Evolutionary conservation across 345 rosid species (phyloP).

Genomic region (Syzygium aromaticum): DNA sequence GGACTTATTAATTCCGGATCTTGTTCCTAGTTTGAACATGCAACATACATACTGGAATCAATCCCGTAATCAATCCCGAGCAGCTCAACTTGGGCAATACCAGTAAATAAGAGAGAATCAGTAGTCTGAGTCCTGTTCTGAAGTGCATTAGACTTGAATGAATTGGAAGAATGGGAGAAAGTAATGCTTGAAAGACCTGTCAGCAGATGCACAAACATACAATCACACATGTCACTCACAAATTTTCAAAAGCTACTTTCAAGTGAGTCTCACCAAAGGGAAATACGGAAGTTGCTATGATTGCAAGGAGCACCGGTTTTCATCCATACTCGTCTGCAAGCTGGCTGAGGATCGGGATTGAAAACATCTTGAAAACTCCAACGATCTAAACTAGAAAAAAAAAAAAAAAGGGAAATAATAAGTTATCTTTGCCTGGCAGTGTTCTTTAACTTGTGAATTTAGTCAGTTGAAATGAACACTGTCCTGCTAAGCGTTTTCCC

Average conservation of each 20-base stretch:
- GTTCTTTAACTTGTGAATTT: neutral
- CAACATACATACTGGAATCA: neutral
- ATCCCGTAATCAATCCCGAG: neutral
- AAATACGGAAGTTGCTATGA: slow-evolving; percentile 31
- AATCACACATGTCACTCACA: neutral
- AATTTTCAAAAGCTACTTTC: neutral
- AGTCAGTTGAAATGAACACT: neutral
- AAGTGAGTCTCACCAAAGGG: slow-evolving; percentile 30
- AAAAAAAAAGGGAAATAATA: neutral
- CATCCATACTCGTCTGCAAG: slow-evolving; percentile 56
- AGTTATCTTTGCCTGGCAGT: neutral
- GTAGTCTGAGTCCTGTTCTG: neutral
- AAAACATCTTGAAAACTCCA: slow-evolving; percentile 52
- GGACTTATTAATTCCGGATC: neutral
- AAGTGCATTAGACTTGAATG: neutral
- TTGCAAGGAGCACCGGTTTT: slow-evolving; percentile 34
- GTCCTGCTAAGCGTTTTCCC: neutral
- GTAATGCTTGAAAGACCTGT: neutral
- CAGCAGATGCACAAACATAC: neutral
- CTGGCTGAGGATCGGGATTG: slow-evolving; percentile 44
- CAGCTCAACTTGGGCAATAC: neutral
- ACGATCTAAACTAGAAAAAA: slow-evolving; percentile 21
- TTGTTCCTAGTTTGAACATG: neutral
- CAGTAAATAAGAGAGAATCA: neutral
- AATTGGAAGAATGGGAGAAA: neutral